Evolutionary conservation across 2,329 filamentous ascomycete genomes (phyloP).

Genomic region (Dothidotthia symphoricarpi): DNA sequence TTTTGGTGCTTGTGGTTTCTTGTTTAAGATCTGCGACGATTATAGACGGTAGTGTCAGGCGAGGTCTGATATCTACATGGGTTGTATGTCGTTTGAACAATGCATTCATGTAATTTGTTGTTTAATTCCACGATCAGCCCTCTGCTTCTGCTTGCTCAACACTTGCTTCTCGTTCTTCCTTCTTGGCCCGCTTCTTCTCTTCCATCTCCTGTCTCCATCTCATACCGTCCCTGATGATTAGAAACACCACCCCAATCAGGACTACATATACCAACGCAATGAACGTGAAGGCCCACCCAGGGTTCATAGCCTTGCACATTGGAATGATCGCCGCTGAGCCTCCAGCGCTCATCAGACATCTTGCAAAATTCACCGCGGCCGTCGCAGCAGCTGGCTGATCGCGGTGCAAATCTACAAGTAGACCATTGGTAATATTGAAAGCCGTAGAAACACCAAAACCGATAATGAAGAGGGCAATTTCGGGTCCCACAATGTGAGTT

Average conservation of each 20-base stretch:
- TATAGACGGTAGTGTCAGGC: too few relatives aligned
- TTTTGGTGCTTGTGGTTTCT: too few relatives aligned
- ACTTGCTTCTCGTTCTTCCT: background rate
- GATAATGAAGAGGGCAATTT: constrained; percentile 54
- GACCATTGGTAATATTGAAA: constrained; percentile 46
- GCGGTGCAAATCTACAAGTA: constrained; percentile 48
- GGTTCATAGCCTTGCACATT: constrained; percentile 45
- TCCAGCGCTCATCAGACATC: constrained; percentile 41
- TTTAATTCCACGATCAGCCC: too few relatives aligned
- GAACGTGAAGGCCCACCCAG: constrained; percentile 50
- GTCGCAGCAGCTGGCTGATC: constrained; percentile 43
- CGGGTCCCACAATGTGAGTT: constrained; percentile 42
- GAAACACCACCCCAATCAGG: constrained; percentile 26
- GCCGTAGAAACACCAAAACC: constrained; percentile 56
- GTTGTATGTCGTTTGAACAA: too few relatives aligned
- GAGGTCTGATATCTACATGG: too few relatives aligned
- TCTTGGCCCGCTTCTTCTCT: constrained; percentile 14
- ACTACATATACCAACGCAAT: constrained; percentile 30
- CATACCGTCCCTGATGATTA: constrained; percentile 35
- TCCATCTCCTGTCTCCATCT: constrained; percentile 28
- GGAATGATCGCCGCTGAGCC: constrained; percentile 42
- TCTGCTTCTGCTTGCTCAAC: too few relatives aligned
- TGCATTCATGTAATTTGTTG: too few relatives aligned
- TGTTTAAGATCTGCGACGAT: too few relatives aligned
- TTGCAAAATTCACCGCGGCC: constrained; percentile 38